Percentiles rank a stretch among this genome's conserved stretches.
These are phyloP conservation scores for Filosporella fistucella DNA, from an alignment of 495 filamentous ascomycete species.

Conservation along the genomic window DNA sequence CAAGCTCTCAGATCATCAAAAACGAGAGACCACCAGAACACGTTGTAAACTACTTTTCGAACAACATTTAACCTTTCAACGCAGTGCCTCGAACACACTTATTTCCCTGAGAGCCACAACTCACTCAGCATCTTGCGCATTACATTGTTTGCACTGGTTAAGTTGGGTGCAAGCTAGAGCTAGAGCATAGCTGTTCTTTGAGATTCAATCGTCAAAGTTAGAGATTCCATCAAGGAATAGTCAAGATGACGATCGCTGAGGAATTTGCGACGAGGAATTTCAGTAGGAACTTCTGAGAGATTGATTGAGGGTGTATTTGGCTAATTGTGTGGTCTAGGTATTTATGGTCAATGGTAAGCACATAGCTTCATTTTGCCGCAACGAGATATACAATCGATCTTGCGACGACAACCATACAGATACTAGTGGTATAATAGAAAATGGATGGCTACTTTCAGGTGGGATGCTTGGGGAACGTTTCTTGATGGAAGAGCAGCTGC, in stretches of 20 bases:
- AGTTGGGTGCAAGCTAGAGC: too few species aligned
- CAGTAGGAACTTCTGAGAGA: slow-evolving; percentile 58
- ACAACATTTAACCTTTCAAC: too few species aligned
- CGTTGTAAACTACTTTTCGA: too few species aligned
- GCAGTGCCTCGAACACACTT: too few species aligned
- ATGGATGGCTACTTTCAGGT: background rate
- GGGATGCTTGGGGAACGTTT: too few species aligned
- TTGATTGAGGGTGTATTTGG: background rate
- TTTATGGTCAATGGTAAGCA: slow-evolving; percentile 98
- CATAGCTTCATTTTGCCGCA: background rate
- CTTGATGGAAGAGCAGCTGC: too few species aligned
- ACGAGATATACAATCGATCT: background rate
- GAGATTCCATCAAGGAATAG: slow-evolving; percentile 9
- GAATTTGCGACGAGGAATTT: slow-evolving; percentile 97
- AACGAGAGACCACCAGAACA: too few species aligned
- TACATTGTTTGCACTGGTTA: too few species aligned
- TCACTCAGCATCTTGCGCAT: too few species aligned
- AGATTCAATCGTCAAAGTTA: slow-evolving; percentile 6
- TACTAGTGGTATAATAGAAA: too few species aligned
- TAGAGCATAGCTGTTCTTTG: background rate
- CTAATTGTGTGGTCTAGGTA: slow-evolving; percentile 56
- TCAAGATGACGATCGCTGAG: slow-evolving; percentile 35
- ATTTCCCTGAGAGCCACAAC: too few species aligned
- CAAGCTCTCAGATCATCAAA: too few species aligned
- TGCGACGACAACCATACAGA: background rate